These are phyloP conservation scores for Phaffomyces thermotolerans DNA, from an alignment of 805 yeast species.

Conservation along the genomic window DNA sequence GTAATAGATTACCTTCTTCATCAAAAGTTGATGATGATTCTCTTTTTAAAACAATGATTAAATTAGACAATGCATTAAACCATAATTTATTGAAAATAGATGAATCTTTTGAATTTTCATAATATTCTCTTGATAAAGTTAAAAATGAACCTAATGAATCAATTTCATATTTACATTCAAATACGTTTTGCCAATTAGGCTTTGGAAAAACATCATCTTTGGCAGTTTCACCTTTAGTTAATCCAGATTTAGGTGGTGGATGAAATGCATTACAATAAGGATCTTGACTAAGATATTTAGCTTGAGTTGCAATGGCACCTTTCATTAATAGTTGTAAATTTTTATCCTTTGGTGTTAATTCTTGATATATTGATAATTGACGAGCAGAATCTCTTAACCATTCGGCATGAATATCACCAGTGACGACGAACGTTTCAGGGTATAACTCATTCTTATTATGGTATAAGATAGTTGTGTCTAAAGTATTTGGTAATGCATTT, in stretches of 20 bases:
- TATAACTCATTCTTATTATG: slow-evolving; percentile 28
- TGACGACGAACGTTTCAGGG: slow-evolving; percentile 63
- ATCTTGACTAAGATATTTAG: slow-evolving; percentile 47
- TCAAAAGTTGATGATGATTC: slow-evolving; percentile 59
- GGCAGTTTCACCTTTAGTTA: slow-evolving; percentile 44
- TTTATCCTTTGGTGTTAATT: slow-evolving; percentile 46
- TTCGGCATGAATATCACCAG: slow-evolving; percentile 92
- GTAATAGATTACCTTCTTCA: slow-evolving; percentile 31
- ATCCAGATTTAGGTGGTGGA: slow-evolving; percentile 50
- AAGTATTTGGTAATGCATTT: slow-evolving; percentile 78
- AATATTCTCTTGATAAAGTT: slow-evolving; percentile 67
- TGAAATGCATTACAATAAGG: slow-evolving; percentile 93
- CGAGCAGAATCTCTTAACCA: slow-evolving; percentile 88
- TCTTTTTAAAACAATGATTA: slow-evolving; percentile 47
- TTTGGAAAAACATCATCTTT: slow-evolving; percentile 60
- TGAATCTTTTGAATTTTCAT: slow-evolving; percentile 42
- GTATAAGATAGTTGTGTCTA: slow-evolving; percentile 83
- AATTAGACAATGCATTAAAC: slow-evolving; percentile 48
- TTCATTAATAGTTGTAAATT: slow-evolving; percentile 43
- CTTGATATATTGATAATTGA: slow-evolving; percentile 71
- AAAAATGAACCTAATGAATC: slow-evolving; percentile 82
- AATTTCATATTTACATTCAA: slow-evolving; percentile 86
- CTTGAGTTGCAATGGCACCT: slow-evolving; percentile 82
- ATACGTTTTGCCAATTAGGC: slow-evolving; percentile 66
- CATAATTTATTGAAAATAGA: slow-evolving; percentile 41